Evolutionary conservation across 1,284 basidiomycete genomes (phyloP), one percentile per base, ranked within the genome.

Genomic region (Microbotryum intermedium): DNA sequence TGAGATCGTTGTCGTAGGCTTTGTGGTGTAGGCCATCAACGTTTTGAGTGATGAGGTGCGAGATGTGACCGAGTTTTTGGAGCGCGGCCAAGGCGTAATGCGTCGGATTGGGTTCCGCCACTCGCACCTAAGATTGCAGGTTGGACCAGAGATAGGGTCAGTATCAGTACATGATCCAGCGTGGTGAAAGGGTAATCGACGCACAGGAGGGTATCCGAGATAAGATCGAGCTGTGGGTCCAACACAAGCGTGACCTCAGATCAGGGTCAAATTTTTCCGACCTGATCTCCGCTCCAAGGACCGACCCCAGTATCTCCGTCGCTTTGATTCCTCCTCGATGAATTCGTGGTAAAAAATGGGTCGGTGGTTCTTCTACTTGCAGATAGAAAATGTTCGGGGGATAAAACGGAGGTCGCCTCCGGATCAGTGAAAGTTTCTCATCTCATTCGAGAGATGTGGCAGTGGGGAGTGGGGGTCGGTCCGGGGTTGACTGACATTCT

Each of bases 61-160:
- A 29, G 21, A 87, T 78, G 55, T 84, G 74, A 8, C 79, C 81
- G 8, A 85, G 76, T 62, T 88, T 79, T 70, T 90, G 86, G 30
- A 94, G 77, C 2, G 90, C 87, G 2, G 88, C 86, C 28, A 95
- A 76, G 20, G 87, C 85, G 70, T 83, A 88, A 72, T 97, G 91
- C 0, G 86, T 90, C 6, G 88, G 84, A 68, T 94, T 95, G 2
- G 90, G 88, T 52, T 81, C 79, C 0, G 90, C 82, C 62, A 86
- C 82, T 39, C 86, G 81, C 13, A 39, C 34, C 34, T 39, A 16
- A 30, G n/a, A n/a, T n/a, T n/a, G n/a, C n/a, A n/a, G n/a, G n/a
- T n/a, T n/a, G n/a, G n/a, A n/a, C n/a, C n/a, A n/a, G n/a, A n/a
- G n/a, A n/a, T n/a, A n/a, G n/a, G 30, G 93, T 85, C 16, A 86